Percentiles rank a stretch among this genome's conserved stretches.
These are phyloP conservation scores for Tetrapisispora namnaoensis DNA, from an alignment of 805 yeast genomes.

Conservation along the genomic window DNA sequence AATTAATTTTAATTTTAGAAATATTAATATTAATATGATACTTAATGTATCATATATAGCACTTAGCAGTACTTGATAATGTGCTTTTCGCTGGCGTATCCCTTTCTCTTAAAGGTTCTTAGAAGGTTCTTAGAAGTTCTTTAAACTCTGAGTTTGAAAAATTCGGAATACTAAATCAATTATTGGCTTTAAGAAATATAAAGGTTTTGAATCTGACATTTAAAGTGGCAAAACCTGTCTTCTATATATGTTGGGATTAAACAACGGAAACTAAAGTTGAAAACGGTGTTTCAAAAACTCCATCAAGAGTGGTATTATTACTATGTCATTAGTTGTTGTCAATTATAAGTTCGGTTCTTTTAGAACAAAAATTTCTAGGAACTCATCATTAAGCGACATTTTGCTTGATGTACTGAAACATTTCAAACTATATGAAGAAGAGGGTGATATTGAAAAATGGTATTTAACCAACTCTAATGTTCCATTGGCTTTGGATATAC, in stretches of 20 bases:
- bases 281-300: no score
- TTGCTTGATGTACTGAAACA: constrained; percentile 29
- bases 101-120: not conserved
- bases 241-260: not conserved
- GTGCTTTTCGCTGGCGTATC: no score
- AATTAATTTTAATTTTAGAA: no score
- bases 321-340: constrained; percentile 34
- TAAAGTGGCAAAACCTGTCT: not conserved
- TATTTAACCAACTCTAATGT: constrained; percentile 25
- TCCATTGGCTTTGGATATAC: constrained; percentile 32
- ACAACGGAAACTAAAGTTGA: no score
- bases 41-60: no score
- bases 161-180: not conserved
- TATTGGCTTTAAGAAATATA: no score
- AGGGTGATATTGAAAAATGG: constrained; percentile 14
- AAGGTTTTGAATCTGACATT: not conserved
- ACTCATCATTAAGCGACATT: constrained; percentile 31
- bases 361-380: constrained; percentile 30
- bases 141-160: not conserved
- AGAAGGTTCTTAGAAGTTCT: no score
- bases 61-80: no score
- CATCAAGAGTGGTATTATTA: not conserved
- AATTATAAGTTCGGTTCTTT: constrained; percentile 27
- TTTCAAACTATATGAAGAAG: constrained; percentile 25
- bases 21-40: no score